Conservation (phyloP, 257 asterid genomes). For the Solanum gracilifrons region DNA sequence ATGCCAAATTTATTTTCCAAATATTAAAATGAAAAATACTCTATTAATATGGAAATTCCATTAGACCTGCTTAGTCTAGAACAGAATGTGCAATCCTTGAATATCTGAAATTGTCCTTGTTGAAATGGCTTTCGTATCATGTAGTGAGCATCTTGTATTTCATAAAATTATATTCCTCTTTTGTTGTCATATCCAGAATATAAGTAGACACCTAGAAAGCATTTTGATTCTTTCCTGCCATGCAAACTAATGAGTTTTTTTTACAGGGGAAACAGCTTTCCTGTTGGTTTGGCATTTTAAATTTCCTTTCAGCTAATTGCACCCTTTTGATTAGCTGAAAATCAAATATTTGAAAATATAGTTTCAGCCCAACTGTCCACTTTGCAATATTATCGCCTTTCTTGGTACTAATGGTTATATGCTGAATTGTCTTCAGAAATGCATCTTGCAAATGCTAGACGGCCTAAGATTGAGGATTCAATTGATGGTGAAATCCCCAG, state of each 20-base stretch:
- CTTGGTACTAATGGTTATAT: neutral
- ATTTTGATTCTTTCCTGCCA: neutral
- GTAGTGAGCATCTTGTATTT: neutral
- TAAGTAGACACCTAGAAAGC: neutral
- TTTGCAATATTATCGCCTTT: neutral
- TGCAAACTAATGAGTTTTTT: neutral
- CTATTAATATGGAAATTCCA: neutral
- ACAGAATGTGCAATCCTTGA: neutral
- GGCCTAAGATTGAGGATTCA: constrained; percentile 52
- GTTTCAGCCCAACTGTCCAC: neutral
- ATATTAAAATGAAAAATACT: neutral
- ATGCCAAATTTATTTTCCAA: neutral
- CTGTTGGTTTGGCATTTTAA: neutral
- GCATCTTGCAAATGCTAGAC: constrained; percentile 73
- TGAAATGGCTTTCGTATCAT: neutral
- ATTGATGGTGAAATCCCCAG: constrained; percentile 65
- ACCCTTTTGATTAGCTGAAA: neutral
- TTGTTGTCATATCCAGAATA: neutral
- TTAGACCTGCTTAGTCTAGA: neutral
- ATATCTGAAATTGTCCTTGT: neutral
- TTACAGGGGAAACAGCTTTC: neutral
- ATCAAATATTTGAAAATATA: neutral
- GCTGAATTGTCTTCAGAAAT: constrained; percentile 43
- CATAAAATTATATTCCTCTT: neutral
- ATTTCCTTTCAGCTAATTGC: neutral